Conservation (phyloP, 768 basidiomycete species). For the Chalciporus chontae region DNA sequence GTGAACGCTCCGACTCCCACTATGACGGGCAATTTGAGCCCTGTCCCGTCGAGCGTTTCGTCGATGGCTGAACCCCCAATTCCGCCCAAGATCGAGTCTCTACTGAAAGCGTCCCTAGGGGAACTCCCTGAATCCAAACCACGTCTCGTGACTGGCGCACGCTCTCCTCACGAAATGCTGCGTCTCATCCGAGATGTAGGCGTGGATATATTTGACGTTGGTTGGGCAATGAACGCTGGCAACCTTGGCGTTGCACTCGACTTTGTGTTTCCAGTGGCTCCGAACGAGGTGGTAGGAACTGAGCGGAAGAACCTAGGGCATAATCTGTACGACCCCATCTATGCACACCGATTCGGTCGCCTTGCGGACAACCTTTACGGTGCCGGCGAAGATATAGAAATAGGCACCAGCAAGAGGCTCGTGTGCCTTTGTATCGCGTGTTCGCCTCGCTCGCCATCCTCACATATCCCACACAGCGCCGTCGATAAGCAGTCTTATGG, state of each 20-base stretch:
- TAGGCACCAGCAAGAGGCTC: not conserved
- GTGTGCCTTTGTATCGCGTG: conserved; percentile 57
- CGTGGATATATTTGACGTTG: conserved; percentile 71
- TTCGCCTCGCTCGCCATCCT: conserved; percentile 39
- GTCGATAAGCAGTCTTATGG: conserved; percentile 33
- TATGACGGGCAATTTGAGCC: not conserved
- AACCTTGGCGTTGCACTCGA: conserved; percentile 74
- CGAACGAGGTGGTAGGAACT: not conserved
- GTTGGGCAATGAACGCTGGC: conserved; percentile 68
- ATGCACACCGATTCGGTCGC: conserved; percentile 57
- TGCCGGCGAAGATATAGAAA: conserved; percentile 4
- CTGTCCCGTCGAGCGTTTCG: not conserved
- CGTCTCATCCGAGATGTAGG: conserved; percentile 60
- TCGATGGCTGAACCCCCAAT: not conserved
- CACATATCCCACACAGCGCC: conserved; percentile 42
- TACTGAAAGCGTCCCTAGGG: conserved; percentile 59
- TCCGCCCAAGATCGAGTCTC: conserved; percentile 26
- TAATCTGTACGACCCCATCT: conserved; percentile 62
- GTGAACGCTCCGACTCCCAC: conserved; percentile 9
- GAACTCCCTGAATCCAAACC: conserved; percentile 53
- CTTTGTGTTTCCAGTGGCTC: conserved; percentile 61
- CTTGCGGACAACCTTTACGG: conserved; percentile 41
- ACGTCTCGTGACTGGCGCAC: conserved; percentile 54
- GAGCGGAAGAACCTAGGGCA: conserved; percentile 49
- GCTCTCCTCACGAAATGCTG: conserved; percentile 75